phyloP scores from a whole-genome alignment of 192 early-diverging fungal genomes.

The Phycomyces nitens region DNA sequence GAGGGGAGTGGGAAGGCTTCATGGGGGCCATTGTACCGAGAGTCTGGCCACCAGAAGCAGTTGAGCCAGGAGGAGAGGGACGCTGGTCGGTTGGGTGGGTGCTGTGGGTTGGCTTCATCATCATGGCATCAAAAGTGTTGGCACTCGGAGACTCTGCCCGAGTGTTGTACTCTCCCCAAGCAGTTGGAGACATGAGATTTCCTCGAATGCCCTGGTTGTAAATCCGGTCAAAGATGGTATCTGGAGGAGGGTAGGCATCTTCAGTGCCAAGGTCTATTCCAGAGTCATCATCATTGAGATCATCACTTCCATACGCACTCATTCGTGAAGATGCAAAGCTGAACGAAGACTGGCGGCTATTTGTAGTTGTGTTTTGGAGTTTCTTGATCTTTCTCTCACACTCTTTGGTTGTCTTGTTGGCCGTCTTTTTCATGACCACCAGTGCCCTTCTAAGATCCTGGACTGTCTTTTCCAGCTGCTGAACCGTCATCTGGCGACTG shows the following conservation, averaged over 20 bases:
- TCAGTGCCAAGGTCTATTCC: constrained; percentile 24
- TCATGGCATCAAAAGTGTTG: no score
- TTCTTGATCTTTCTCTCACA: constrained; percentile 26
- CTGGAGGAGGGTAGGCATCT: constrained; percentile 7
- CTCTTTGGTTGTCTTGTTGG: constrained; percentile 41
- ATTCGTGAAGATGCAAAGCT: neutral
- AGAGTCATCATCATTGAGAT: constrained; percentile 23
- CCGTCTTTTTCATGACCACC: constrained; percentile 53
- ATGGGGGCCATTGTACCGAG: neutral
- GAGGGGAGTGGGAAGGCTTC: constrained; percentile 22
- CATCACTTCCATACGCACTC: constrained; percentile 6
- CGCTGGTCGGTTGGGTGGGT: neutral
- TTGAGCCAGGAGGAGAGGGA: neutral
- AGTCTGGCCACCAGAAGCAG: neutral
- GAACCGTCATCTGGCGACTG: constrained; percentile 38
- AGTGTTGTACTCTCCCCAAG: constrained; percentile 3
- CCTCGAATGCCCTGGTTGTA: constrained; percentile 31
- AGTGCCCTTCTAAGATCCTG: constrained; percentile 49
- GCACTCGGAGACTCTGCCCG: neutral
- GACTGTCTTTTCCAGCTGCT: constrained; percentile 46
- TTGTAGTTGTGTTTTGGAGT: constrained; percentile 5
- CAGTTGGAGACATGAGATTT: constrained; percentile 8
- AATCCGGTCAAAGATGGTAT: constrained; percentile 33
- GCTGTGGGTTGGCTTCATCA: no score
- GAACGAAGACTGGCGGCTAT: neutral